These are phyloP conservation scores for Teratosphaeria nubilosa DNA, from an alignment of 2,329 filamentous ascomycete genomes.

Conservation along the genomic window DNA sequence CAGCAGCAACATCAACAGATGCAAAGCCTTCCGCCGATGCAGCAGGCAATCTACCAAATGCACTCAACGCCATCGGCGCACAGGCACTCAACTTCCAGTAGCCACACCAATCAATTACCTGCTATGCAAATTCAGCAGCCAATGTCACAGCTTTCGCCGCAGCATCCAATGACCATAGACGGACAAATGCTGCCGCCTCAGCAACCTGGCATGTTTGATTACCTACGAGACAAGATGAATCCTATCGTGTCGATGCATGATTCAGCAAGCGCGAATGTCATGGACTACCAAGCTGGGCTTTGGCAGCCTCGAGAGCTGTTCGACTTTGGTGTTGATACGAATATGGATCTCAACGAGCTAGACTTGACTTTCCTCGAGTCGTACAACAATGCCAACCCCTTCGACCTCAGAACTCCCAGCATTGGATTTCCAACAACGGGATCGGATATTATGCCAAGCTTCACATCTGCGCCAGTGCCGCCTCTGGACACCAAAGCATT, in stretches of 20 bases:
- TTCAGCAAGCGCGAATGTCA: conserved; percentile 16
- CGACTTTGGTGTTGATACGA: conserved; percentile 36
- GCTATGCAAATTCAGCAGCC: conserved; percentile 6
- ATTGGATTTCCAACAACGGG: conserved; percentile 23
- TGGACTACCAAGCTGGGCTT: conserved; percentile 26
- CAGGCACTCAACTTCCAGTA: conserved; percentile 7
- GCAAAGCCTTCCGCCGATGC: conserved; percentile 9
- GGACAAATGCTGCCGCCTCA: conserved; percentile 22
- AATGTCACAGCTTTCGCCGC: conserved; percentile 3
- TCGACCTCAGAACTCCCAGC: conserved; percentile 26
- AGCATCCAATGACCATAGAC: conserved; percentile 15
- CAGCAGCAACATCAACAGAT: conserved; percentile 4
- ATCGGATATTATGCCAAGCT: conserved; percentile 25
- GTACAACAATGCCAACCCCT: conserved; percentile 36
- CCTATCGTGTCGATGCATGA: conserved; percentile 10
- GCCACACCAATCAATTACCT: conserved; percentile 5
- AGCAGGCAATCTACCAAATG: conserved; percentile 15
- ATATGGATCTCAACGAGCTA: conserved; percentile 36
- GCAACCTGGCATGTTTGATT: conserved; percentile 22
- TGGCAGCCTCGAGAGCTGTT: conserved; percentile 36
- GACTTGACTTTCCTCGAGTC: conserved; percentile 36
- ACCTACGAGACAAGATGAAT: conserved; percentile 25
- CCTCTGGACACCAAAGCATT: conserved; percentile 26
- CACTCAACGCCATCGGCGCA: conserved; percentile 11
- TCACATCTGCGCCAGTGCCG: conserved; percentile 22